Base-by-base conservation (phyloP, 2,329 filamentous ascomycete genomes). In the Sporothrix brunneoviolacea region DNA sequence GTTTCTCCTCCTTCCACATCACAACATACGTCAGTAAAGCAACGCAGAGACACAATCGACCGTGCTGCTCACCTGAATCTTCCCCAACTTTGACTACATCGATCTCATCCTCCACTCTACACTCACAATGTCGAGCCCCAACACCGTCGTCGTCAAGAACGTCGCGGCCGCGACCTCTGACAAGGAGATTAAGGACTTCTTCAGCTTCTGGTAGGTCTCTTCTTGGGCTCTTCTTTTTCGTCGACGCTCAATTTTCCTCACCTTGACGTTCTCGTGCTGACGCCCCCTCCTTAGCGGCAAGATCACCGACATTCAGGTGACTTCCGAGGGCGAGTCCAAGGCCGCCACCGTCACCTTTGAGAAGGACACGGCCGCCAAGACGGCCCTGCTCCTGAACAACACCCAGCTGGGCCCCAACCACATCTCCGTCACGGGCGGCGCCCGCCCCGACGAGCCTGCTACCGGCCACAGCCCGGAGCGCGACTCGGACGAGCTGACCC, bases 301-400 rank as follows among this genome's bases (percentile, higher is more conserved):
- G 77, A 95, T 98, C 68, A 83, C 82, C 59, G 79, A 80, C 61
- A 78, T 98, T 67, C 83, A 88, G 53, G 79, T 96, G 63, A 88
- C 82, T 24, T 70, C 83, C 32, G 70, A 70, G 68, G 81, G 81
- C 62, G 78, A 84, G 58, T 75, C 79, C 59, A 89, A 96, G 72
- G 83, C 83, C 44, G 93, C 93, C 52, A 87, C 84, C n/a, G 91
- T 98, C 56, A 91, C 83, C 47, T 98, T 98, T 64, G 93, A 97
- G 71, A 96, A 96, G 75, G 84, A 91, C 67, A 94, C 91, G 13
- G 93, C 93, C 45, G 91, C 91, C 54, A 96, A 95, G 77, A 98
- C 93, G 19, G 93, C 93, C 22, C 86, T 96, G 36, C 86, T 98
- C 53, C 84, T 98, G 57, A 91, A 97, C 73, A 94, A 95, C 76